Base-by-base conservation (phyloP, 1,139 yeast species). In the Suhomyces ambrosiae region DNA sequence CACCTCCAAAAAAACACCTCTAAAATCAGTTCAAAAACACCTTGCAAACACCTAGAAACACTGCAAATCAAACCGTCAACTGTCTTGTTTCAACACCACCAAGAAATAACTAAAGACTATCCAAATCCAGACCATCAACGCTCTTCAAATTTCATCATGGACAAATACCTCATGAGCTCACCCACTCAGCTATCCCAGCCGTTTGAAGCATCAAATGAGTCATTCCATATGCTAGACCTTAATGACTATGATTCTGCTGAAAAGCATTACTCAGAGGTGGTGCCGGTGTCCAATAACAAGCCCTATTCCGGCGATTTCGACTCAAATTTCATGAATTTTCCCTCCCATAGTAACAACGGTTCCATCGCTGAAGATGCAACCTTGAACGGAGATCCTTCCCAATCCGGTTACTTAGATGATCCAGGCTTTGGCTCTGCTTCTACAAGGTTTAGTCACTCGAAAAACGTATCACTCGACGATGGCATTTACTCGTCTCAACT, bases 121-220 rank as follows among this genome's bases (percentile, higher is more conserved):
- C n/a, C n/a, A n/a, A n/a, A n/a, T n/a, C n/a, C n/a, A n/a, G n/a
- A n/a, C n/a, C n/a, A n/a, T n/a, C n/a, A n/a, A n/a, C n/a, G n/a
- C n/a, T n/a, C n/a, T n/a, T 18, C 23, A 3, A 5, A 11, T 10
- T 17, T 21, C 38, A 27, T 15, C 33, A 70, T 71, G 76, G 76
- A 71, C 41, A 68, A 69, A 47, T 69, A 60, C 48, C 61, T 70
- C 36, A 61, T 71, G 68, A 68, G 75, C 54, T 68, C 74, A 26
- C 76, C 76, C 14, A 56, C 68, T 24, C 71, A 58, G 54, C 56
- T 61, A 48, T 53, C 65, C 7, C 71, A 67, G 46, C 68, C 63
- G 26, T 60, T 63, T 40, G 67, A 68, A 27, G 46, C 47, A 37
- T 40, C 31, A 40, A 38, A 45, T 23, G 45, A 40, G 27, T 46